These are phyloP conservation scores for Colletotrichum nymphaeae DNA, from an alignment of 2,329 filamentous ascomycete genomes.

Conservation along the genomic window DNA sequence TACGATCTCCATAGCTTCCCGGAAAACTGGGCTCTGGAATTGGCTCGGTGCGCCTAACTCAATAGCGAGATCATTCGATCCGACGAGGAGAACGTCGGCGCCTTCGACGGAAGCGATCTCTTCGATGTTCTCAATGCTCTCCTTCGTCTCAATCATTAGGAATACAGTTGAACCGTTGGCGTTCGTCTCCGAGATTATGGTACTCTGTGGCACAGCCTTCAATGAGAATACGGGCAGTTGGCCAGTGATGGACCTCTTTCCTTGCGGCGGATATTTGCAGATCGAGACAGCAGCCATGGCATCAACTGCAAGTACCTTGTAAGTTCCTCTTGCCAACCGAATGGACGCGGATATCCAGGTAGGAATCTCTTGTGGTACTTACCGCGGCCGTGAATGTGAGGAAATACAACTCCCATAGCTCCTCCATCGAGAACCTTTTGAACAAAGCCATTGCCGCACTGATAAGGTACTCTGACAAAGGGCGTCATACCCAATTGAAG, in stretches of 20 bases:
- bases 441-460: constrained; percentile 41
- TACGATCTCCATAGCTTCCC: constrained; percentile 34
- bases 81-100: constrained; percentile 46
- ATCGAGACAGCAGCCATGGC: constrained; percentile 41
- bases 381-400: constrained; percentile 38
- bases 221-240: constrained; percentile 40
- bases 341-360: too few relatives aligned
- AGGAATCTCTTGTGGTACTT: background rate
- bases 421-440: constrained; percentile 42
- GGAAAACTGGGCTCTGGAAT: constrained; percentile 37
- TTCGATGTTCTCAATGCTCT: constrained; percentile 40
- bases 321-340: background rate
- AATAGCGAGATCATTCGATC: constrained; percentile 44
- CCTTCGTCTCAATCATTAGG: constrained; percentile 43
- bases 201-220: constrained; percentile 37
- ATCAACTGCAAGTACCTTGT: constrained; percentile 31
- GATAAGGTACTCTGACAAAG: constrained; percentile 40
- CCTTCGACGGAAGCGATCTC: constrained; percentile 45
- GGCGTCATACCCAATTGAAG: constrained; percentile 37
- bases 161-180: constrained; percentile 39
- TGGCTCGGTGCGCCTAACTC: constrained; percentile 40
- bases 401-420: constrained; percentile 41
- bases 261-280: constrained; percentile 41
- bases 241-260: constrained; percentile 41
- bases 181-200: constrained; percentile 40